These are phyloP conservation scores for Podila horticola DNA, from an alignment of 192 early-diverging fungal genomes.

Conservation along the genomic window DNA sequence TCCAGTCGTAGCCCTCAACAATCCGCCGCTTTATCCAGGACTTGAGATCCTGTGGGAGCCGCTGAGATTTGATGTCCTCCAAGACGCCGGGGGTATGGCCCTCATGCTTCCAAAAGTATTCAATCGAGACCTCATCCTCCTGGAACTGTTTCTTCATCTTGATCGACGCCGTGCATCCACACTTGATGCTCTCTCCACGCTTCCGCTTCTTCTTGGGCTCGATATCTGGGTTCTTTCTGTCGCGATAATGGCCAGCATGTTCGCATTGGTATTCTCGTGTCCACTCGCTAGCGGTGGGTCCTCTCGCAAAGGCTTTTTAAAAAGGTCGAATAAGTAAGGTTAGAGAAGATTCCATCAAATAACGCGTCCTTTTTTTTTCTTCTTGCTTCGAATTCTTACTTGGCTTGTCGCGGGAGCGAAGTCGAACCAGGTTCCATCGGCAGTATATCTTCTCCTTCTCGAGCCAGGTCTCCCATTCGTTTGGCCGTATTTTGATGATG, in stretches of 20 bases:
- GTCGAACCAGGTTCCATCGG: slow-evolving; percentile 41
- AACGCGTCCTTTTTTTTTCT: background rate
- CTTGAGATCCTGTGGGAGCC: slow-evolving; percentile 46
- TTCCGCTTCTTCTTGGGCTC: slow-evolving; percentile 48
- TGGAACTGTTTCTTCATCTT: slow-evolving; percentile 44
- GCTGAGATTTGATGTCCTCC: slow-evolving; percentile 47
- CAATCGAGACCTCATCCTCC: slow-evolving; percentile 36
- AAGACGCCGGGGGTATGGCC: slow-evolving; percentile 41
- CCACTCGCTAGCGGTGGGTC: slow-evolving; percentile 48
- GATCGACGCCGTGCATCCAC: slow-evolving; percentile 47
- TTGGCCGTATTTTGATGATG: slow-evolving; percentile 12
- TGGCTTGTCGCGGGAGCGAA: slow-evolving; percentile 37
- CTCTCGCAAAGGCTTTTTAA: slow-evolving; percentile 29
- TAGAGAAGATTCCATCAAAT: background rate
- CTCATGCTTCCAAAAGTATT: slow-evolving; percentile 46
- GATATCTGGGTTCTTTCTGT: slow-evolving; percentile 42
- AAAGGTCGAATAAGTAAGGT: background rate
- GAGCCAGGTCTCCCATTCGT: slow-evolving; percentile 46
- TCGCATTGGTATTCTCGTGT: slow-evolving; percentile 43
- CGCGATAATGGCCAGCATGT: slow-evolving; percentile 45
- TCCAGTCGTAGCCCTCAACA: slow-evolving; percentile 40
- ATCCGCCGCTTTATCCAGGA: slow-evolving; percentile 36
- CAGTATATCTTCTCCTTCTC: slow-evolving; percentile 22
- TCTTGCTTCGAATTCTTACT: slow-evolving; percentile 5
- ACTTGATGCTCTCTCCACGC: slow-evolving; percentile 39